Evolutionary conservation across 345 rosid species (phyloP), one percentile per base, ranked within the genome.

Genomic region (Boechera divaricarpa): DNA sequence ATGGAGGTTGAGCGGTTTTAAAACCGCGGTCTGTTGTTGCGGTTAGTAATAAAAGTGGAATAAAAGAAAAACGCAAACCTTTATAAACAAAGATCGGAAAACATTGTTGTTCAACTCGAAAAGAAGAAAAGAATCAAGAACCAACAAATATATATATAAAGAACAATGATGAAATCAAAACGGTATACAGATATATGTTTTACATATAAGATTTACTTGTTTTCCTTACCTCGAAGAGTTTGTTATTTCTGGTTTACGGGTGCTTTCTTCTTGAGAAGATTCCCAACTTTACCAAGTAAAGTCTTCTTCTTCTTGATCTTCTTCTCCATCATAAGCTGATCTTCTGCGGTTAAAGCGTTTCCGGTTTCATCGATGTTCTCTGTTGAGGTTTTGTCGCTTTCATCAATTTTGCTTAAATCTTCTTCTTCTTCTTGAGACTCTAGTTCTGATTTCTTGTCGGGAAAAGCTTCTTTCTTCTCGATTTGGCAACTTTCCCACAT

Each of bases 401-500:
- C 88, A 32, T 92, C 97, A 6, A 73, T 85, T 79, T 88, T 92
- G 72, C 87, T 80, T 42, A 75, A 88, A 47, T 72, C 82, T 81
- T 92, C 95, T 29, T 94, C 97, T 67, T 92, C 97, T 62, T 89
- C 99, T 10, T 84, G 81, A 9, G 90, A 87, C 80, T 91, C 91
- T 60, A 82, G 89, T 73, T 90, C 97, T 13, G 79, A 28, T 81
- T 85, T 91, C 80, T 91, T 85, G 9, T 85, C 95, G 0, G 94
- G 94, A 7, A 91, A 94, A 39, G 87, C 87, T 77, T 95, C 99
- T 82, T 88, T 91, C 96, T 91, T 95, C 78, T 95, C 97, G 56
- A 92, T 89, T 79, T 86, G 92, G 91, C 98, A 95, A 84, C 96
- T 92, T 82, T 95, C 98, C 98, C 99, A 92, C 99, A 95, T 92